These are phyloP conservation scores for Cytospora piceicola DNA, from an alignment of 2,329 filamentous ascomycete species.

Conservation along the genomic window DNA sequence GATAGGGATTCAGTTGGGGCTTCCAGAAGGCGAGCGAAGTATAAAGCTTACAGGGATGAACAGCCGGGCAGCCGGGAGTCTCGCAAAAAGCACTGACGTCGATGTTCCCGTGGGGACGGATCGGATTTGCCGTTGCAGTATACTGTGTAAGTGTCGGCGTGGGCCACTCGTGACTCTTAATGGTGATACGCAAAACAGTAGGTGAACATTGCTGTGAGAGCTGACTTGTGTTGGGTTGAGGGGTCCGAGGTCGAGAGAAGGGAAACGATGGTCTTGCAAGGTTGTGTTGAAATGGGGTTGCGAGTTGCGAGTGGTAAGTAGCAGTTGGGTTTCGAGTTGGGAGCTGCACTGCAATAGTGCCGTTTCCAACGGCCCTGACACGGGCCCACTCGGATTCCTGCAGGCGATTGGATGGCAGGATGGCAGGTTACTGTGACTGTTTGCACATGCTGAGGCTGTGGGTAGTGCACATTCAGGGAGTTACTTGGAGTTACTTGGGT, in stretches of 20 bases:
- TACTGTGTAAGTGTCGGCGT: no score
- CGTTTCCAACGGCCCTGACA: background rate
- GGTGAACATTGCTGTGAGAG: background rate
- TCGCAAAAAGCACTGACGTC: background rate
- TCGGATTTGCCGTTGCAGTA: background rate
- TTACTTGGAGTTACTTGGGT: no score
- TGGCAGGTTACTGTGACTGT: constrained; percentile 11
- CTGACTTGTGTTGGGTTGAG: background rate
- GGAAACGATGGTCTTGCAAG: no score
- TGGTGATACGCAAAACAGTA: background rate
- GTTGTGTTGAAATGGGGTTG: background rate
- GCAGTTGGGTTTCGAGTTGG: background rate
- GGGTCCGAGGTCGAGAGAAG: no score
- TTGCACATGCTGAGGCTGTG: constrained; percentile 3
- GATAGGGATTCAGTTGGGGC: background rate
- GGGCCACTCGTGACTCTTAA: background rate
- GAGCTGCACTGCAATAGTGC: background rate
- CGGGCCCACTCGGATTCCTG: background rate
- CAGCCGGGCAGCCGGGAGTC: background rate
- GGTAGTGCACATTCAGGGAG: background rate
- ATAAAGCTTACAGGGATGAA: background rate
- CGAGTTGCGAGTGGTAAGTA: background rate
- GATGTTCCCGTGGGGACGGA: background rate
- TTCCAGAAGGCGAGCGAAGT: constrained; percentile 1
- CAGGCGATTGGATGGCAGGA: background rate